Conservation (phyloP, 352 stramenopile genomes). For the Globisporangium rhizosaccharum region DNA sequence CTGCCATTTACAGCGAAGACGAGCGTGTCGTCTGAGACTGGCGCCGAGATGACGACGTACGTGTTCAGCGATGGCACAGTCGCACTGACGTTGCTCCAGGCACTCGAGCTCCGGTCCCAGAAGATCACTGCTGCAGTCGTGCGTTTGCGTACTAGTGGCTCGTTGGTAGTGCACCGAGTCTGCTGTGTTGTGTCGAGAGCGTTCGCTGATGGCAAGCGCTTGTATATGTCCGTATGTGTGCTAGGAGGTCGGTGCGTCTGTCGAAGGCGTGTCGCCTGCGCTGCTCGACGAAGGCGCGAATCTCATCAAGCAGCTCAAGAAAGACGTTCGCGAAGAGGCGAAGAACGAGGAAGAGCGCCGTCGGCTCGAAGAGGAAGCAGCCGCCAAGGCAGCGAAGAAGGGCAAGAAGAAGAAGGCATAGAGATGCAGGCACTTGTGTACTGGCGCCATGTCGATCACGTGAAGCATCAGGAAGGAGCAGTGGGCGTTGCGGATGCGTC, state of each 20-base stretch:
- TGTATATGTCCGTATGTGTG: conserved; percentile 3
- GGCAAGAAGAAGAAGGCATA: conserved; percentile 75
- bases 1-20: conserved; percentile 32
- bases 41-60: conserved; percentile 25
- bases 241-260: conserved; percentile 30
- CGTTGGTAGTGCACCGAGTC: not conserved
- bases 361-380: conserved; percentile 61
- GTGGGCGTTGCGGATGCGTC: not conserved
- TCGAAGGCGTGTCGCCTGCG: conserved; percentile 44
- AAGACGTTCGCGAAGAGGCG: conserved; percentile 71
- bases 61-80: conserved; percentile 46
- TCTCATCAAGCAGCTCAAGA: conserved; percentile 74
- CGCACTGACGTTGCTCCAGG: conserved; percentile 54
- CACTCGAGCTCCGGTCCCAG: conserved; percentile 55
- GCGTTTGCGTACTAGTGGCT: not conserved
- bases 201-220: not conserved
- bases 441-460: not conserved
- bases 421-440: not conserved
- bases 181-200: not conserved
- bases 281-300: conserved; percentile 57
- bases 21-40: conserved; percentile 18
- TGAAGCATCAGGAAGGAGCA: not conserved
- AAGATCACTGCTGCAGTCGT: conserved; percentile 50
- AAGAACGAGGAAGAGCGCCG: conserved; percentile 75
- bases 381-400: conserved; percentile 75